Conservation (phyloP, 768 basidiomycete genomes). For the Ramaria sp. region DNA sequence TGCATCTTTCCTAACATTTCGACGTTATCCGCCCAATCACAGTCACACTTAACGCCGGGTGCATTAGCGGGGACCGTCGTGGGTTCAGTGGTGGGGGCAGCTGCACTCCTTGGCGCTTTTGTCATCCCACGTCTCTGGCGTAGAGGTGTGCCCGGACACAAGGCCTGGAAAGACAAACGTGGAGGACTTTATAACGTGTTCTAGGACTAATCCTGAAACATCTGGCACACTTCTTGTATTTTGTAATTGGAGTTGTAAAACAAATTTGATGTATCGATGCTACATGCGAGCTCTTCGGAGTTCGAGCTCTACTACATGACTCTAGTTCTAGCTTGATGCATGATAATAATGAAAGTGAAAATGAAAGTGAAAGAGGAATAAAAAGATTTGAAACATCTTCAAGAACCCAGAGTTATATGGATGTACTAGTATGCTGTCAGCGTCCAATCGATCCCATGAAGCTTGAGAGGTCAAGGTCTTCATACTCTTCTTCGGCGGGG, state of each 20-base stretch:
- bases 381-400: conserved; percentile 7
- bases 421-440: conserved; percentile 1
- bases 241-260: neutral
- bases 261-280: neutral
- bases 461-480: conserved; percentile 71
- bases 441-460: conserved; percentile 81
- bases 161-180: conserved; percentile 9
- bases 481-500: conserved; percentile 88
- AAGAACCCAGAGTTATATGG: conserved; percentile 16
- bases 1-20: conserved; percentile 5
- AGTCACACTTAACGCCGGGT: conserved; percentile 10
- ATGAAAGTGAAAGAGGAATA: conserved; percentile 3
- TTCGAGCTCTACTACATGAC: conserved; percentile 2
- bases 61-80: conserved; percentile 19
- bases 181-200: conserved; percentile 15
- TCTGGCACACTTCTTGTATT: neutral
- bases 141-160: conserved; percentile 10
- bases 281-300: neutral
- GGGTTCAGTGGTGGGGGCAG: conserved; percentile 16
- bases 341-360: neutral
- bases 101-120: conserved; percentile 17
- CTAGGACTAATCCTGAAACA: neutral
- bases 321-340: neutral
- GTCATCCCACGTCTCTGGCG: conserved; percentile 16
- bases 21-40: neutral